A percentile compares a stretch with the other conserved stretches of the same genome.
Conservation (phyloP, 179 eudicot species). For the Beta lomatogona region DNA sequence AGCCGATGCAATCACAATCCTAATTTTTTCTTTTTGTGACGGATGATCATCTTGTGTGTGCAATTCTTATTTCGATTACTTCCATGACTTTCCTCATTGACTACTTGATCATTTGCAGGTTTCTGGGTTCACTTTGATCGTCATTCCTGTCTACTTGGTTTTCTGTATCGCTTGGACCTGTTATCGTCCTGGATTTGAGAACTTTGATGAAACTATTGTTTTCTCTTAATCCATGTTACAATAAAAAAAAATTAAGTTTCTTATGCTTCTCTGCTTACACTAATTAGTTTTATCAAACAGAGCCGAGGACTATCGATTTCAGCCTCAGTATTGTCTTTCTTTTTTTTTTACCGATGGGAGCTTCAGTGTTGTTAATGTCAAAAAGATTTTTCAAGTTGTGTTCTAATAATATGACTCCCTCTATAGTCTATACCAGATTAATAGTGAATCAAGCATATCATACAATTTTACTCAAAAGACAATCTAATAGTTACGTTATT, state of each 20-base stretch:
- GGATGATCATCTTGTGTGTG: not conserved
- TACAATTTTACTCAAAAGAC: no score
- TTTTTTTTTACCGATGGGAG: no score
- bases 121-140: constrained; percentile 5
- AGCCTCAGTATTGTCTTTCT: not conserved
- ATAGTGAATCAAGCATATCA: no score
- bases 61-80: not conserved
- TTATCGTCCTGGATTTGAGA: constrained; percentile 18
- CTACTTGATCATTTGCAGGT: constrained; percentile 17
- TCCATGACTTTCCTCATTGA: not conserved
- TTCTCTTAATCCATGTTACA: constrained; percentile 23
- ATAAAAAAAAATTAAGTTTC: constrained; percentile 22
- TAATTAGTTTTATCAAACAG: not conserved
- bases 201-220: constrained; percentile 11
- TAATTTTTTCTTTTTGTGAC: not conserved
- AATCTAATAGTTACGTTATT: no score
- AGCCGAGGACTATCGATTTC: not conserved
- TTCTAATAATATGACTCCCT: no score
- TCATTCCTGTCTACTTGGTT: constrained; percentile 19
- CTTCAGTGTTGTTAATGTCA: no score
- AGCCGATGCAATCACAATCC: not conserved
- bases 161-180: constrained; percentile 8
- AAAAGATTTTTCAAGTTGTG: no score
- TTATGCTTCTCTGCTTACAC: not conserved
- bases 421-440: no score